Evolutionary conservation across 1,284 basidiomycete species (phyloP), one percentile per base, ranked within the genome.

Genomic region (Fomitopsis schrenkii): DNA sequence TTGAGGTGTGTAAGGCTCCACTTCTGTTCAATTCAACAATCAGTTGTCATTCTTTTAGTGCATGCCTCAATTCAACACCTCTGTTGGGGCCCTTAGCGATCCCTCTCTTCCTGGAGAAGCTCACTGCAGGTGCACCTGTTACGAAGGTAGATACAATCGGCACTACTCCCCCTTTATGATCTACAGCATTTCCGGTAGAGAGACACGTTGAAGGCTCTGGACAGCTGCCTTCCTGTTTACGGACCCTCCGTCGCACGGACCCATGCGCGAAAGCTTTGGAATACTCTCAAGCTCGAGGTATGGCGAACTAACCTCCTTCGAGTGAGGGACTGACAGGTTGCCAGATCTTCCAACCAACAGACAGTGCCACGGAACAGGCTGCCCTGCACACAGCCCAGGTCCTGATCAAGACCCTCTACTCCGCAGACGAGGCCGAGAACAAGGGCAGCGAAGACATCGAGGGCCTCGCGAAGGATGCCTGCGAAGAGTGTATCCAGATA

Each of bases 51-150:
- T 17, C 9, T 59, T 19, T 38, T 58, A 77, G 77, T 19, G 74
- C 71, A 30, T 95, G 93, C 72, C 77, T 99, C 59, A 83, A 81
- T 61, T 90, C 95, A 0, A 91, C 90, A 0, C 90, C 95, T 3
- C 77, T 82, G 33, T 97, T 98, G 71, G 95, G 95, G 0, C 83
- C 86, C 5, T 79, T 93, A 63, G 95, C 94, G 1, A 85, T 97
- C 45, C 91, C 94, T 0, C 78, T 98, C 1, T 94, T 98, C 69
- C 75, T 98, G 38, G 97, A 99, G 69, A 99, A 99, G 76, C 83
- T 99, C 57, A 82, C 86, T 5, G 92, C 94, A 1, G 91, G 91
- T 2, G 88, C 93, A 1, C 90, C 94, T 3, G 76, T 81, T 0
- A 92, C 92, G 10, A 99, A 98, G 85, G 94, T 93, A 68, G 52